Conservation (phyloP, 768 basidiomycete species). For the Daedalea quercina region DNA sequence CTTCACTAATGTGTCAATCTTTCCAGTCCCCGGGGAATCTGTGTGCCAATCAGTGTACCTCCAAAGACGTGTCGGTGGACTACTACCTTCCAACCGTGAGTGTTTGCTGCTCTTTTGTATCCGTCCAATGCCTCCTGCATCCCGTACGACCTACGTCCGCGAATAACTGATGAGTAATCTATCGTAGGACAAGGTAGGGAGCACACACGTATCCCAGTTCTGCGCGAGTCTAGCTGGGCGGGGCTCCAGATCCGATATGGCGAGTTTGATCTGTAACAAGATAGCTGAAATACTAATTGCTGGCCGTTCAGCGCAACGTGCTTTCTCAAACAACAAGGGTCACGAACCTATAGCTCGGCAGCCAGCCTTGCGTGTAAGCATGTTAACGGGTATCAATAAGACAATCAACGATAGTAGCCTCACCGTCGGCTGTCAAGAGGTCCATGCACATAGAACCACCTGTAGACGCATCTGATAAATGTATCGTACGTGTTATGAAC, state of each 20-base stretch:
- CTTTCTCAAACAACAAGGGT: not conserved
- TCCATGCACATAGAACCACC: slow-evolving; percentile 77
- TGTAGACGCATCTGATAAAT: slow-evolving; percentile 14
- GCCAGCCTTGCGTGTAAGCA: slow-evolving; percentile 39
- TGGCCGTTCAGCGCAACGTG: not conserved
- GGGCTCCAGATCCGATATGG: slow-evolving; percentile 62
- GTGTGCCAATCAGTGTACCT: no score
- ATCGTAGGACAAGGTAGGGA: not conserved
- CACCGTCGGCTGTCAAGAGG: slow-evolving; percentile 56
- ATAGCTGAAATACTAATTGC: slow-evolving; percentile 31
- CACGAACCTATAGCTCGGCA: slow-evolving; percentile 55
- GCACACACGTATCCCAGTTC: slow-evolving; percentile 40
- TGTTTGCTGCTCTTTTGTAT: slow-evolving; percentile 55
- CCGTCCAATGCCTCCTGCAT: slow-evolving; percentile 56
- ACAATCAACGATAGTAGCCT: no score
- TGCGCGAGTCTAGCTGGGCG: slow-evolving; percentile 49
- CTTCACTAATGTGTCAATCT: not conserved
- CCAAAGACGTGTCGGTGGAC: not conserved
- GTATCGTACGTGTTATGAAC: not conserved
- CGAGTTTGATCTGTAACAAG: slow-evolving; percentile 61
- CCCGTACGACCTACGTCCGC: slow-evolving; percentile 29
- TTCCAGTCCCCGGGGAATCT: slow-evolving; percentile 2
- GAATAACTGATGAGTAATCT: not conserved
- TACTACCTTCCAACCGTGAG: slow-evolving; percentile 57
- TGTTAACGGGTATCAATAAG: no score